Evolutionary conservation across 2,329 filamentous ascomycete species (phyloP), one percentile per base, ranked within the genome.

Genomic region (Colletotrichum cuscutae): DNA sequence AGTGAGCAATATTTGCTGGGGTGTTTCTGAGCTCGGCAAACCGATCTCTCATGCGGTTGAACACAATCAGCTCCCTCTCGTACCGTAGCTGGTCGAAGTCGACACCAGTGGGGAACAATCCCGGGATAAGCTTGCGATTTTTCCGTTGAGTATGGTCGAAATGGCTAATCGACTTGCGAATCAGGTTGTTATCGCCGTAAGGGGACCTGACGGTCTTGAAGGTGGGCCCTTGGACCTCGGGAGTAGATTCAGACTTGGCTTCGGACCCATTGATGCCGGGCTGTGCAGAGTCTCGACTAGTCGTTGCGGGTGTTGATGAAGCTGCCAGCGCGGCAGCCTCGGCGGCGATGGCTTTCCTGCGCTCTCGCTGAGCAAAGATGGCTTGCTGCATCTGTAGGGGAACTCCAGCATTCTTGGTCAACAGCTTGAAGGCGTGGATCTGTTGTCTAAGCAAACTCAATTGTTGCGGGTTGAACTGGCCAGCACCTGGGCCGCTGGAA

Each of bases 381-480:
- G 93, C 91, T 79, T 96, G 93, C 80, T 97, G 95, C 75, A 98
- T 89, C 74, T 90, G 89, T 35, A 89, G 83, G 1, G 96, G 95
- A 4, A 98, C 90, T 0, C 95, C 93, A 15, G 93, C 88, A 77
- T 98, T 98, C 82, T 97, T 97, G 5, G 94, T 93, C 4, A 99
- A 87, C 76, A 95, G 89, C 83, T 97, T 97, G 84, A 98, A 98
- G 0, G 96, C 95, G 77, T 93, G 89, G 63, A 98, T 98, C 81
- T 99, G 97, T 76, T 94, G 92, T 73, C 94, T 89, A 11, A 99
- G 85, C 56, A 94, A 90, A 28, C 89, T 87, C 58, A 98, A 85
- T 81, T 99, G 97, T 69, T 97, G 93, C 28, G 89, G 89, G 13
- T 91, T 92, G 80, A 98, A 95, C 74, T 91, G 91, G 82, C 76